Evolutionary conservation across 2,329 filamentous ascomycete genomes (phyloP), one percentile per base, ranked within the genome.

Genomic region (Alternaria burnsii): DNA sequence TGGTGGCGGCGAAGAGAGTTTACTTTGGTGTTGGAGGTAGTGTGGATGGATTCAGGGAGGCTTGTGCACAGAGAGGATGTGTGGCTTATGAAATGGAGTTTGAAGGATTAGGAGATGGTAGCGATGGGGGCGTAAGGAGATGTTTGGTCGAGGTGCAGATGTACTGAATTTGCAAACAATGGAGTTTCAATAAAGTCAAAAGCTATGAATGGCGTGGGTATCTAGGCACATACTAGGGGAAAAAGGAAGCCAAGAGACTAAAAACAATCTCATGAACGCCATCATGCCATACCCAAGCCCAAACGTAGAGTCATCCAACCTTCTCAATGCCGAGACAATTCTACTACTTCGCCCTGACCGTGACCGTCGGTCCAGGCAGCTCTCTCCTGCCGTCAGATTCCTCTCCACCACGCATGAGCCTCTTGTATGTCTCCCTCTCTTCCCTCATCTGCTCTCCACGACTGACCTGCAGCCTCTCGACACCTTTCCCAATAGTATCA

Each of bases 21-120:
- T 95, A 95, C 78, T 95, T 95, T 78, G 92, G 92, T 3, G 92
- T 95, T 5, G 92, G 92, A 0, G 92, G 92, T 0, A 93, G 91
- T 20, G 84, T 95, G 22, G 90, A 93, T 74, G 91, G 91, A 66
- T 92, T 95, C 68, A 79, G 82, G 58, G 76, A 79, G 48, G 80
- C 79, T 52, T 82, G 80, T 66, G 71, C 76, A 24, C 74, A 74
- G 43, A 71, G 70, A 30, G 80, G 81, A 5, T 80, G 79, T 22
- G 81, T 84, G 28, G 82, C 79, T 14, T 79, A 78, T 58, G 82
- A 85, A 67, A 77, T 83, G 51, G 82, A 83, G 54, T 83, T 83
- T 55, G 80, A 83, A 38, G 78, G 78, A 8, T 70, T 82, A n/a
- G 57, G 52, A 16, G 79, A 80, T 36, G 65, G 59, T 14, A 67